These are phyloP conservation scores for Mortierella sp. DNA, from an alignment of 371 early-diverging fungal genomes.

Conservation along the genomic window DNA sequence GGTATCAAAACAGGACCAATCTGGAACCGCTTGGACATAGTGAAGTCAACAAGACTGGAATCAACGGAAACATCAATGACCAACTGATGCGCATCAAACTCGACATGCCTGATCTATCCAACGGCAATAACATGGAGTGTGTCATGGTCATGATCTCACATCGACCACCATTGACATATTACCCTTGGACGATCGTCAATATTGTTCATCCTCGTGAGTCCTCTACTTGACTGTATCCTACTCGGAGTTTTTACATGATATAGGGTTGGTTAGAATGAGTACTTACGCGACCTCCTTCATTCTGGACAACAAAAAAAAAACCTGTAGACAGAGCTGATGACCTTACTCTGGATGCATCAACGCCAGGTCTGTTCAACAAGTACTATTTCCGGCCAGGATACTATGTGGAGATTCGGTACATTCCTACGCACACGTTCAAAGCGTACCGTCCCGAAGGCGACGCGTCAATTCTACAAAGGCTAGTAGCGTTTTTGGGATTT, in stretches of 20 bases:
- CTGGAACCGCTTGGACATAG: no score
- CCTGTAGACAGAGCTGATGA: no score
- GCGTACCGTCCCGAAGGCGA: not conserved
- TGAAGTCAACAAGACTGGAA: no score
- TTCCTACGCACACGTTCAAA: constrained; percentile 2
- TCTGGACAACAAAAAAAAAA: no score
- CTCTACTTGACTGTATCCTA: not conserved
- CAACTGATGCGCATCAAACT: no score
- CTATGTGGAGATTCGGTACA: constrained; percentile 23
- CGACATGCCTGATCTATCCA: not conserved
- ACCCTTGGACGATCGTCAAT: not conserved
- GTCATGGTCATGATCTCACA: not conserved
- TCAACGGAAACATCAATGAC: no score
- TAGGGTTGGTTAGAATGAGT: no score
- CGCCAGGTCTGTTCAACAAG: constrained; percentile 5
- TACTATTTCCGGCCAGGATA: constrained; percentile 22
- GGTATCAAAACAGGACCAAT: no score
- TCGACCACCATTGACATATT: not conserved
- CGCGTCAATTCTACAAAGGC: not conserved
- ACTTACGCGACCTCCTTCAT: no score
- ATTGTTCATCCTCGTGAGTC: constrained; percentile 1
- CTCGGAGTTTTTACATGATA: no score
- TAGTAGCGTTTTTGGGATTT: constrained; percentile 1
- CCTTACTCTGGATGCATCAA: no score
- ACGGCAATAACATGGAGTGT: not conserved